Base-by-base conservation (phyloP, 352 stramenopile genomes). In the Elongisporangium senticosum region DNA sequence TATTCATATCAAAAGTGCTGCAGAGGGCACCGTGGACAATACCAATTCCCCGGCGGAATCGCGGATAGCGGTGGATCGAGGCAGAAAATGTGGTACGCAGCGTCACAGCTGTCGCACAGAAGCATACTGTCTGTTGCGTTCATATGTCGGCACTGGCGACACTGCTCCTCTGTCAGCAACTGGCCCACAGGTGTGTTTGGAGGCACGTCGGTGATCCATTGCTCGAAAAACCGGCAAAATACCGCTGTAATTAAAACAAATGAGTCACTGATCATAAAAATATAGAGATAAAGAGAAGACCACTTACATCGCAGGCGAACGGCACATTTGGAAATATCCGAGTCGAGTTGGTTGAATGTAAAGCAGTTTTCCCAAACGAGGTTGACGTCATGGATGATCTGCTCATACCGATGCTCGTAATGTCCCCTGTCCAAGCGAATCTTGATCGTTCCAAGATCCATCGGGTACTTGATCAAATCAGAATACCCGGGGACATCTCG, bases 361-460 rank as follows among this genome's bases (percentile, higher is more conserved):
- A 94, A 93, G 60, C 86, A 94, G 58, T 95, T 95, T 26, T 76
- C 72, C 86, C 86, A 94, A 21, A 95, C 83, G 19, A 87, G 76
- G 49, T 85, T 79, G 43, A 92, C 74, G 52, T 95, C 84, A 2
- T 63, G 68, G n/a, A 81, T 57, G 2, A 90, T 58, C 20, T 79
- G 71, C 28, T 87, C 65, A 17, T 75, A 80, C 4, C 71, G 74
- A 26, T 81, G 59, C 24, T 88, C 71, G 56, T 93, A 93, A 48
- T 73, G 79, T 1, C 82, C 82, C 14, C 72, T 65, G 10, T 28
- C 62, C 28, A 98, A 71, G 19, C 91, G 86, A 24, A 77, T 71
- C 20, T 82, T 86, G 40, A 98, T 79, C 22, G 95, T 98, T 5
- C 83, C 83, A 4, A 98, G 66, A 65, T 98, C 93, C 87, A 98